Base-by-base conservation (phyloP, 805 yeast species). In the Candida ficus region DNA sequence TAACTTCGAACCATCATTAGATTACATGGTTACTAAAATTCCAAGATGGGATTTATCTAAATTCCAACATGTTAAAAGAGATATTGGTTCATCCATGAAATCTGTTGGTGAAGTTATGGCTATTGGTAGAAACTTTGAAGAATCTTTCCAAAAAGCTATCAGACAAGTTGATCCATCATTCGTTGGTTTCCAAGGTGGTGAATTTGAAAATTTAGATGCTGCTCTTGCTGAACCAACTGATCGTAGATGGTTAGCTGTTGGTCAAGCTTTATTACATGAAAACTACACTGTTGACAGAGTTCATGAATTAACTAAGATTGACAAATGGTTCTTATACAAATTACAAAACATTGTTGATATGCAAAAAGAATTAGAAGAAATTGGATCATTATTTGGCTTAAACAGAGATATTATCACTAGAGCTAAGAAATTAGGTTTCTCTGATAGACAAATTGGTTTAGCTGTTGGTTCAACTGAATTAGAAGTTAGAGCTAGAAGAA, bases 31-130 rank as follows among this genome's bases (percentile, higher is more conserved):
- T 44, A 88, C 95, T 54, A 91, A 91, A 75, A 89, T 91, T 60
- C 99, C 99, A 54, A 81, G 97, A 69, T 91, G 99, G 99, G 99
- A 91, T 72, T 72, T 91, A 64, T 66, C 93, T 53, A 91, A 91
- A 74, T 93, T 91, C 73, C 95, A 85, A 63, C 95, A 88, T 59
- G 99, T 91, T 48, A 85, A 87, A 63, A 79, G 96, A 64, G 88
- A 83, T 47, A 84, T 91, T 60, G 96, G 96, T 35, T 86, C 96
- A 9, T 80, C 97, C 33, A 91, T 91, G 99, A 91, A 91, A 67
- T 90, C 97, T 44, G 99, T 91, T 41, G 99, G 99, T 64, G 99
- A 91, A 68, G 99, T 91, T 44, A 91, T 91, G 99, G 95, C 96
- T 34, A 93, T 91, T 60, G 99, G 99, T 60, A 83, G 99, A 69